phyloP scores from a whole-genome alignment of 352 stramenopile genomes.

The Globisporangium megalacanthum region DNA sequence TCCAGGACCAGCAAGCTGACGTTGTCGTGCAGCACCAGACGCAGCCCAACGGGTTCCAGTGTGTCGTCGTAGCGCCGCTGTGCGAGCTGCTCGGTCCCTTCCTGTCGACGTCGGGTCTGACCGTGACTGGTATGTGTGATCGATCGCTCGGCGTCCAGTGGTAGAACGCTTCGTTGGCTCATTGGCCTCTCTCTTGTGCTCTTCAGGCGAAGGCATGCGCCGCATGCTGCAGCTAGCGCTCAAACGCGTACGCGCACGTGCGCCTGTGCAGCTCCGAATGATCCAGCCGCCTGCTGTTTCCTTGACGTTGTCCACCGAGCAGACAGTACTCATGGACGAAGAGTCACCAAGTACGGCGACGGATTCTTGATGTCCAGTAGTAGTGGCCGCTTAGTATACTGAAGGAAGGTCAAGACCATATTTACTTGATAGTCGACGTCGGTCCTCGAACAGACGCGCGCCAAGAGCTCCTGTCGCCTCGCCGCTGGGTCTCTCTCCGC shows the following conservation, averaged over 20 bases:
- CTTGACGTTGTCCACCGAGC: neutral
- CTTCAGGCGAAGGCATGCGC: slow-evolving; percentile 32
- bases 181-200: neutral
- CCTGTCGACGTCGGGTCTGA: slow-evolving; percentile 7
- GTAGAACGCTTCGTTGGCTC: neutral
- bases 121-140: neutral
- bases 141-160: too few relatives aligned
- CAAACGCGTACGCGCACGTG: slow-evolving; percentile 27
- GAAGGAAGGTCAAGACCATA: too few relatives aligned
- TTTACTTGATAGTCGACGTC: too few relatives aligned
- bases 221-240: slow-evolving; percentile 54
- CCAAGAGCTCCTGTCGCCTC: too few relatives aligned
- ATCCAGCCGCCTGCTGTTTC: slow-evolving; percentile 4
- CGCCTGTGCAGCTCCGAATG: slow-evolving; percentile 7
- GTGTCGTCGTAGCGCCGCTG: slow-evolving; percentile 12
- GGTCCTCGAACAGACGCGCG: neutral
- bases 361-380: too few relatives aligned
- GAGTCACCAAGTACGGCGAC: too few relatives aligned
- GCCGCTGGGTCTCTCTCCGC: too few relatives aligned
- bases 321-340: too few relatives aligned
- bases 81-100: slow-evolving; percentile 15
- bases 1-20: neutral
- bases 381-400: too few relatives aligned
- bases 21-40: slow-evolving; percentile 9
- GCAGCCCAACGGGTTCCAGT: slow-evolving; percentile 1